A percentile compares a stretch with the other conserved stretches of the same genome.
These are phyloP conservation scores for Trichoderma arundinaceum DNA, from an alignment of 2,329 filamentous ascomycete species.

Conservation along the genomic window DNA sequence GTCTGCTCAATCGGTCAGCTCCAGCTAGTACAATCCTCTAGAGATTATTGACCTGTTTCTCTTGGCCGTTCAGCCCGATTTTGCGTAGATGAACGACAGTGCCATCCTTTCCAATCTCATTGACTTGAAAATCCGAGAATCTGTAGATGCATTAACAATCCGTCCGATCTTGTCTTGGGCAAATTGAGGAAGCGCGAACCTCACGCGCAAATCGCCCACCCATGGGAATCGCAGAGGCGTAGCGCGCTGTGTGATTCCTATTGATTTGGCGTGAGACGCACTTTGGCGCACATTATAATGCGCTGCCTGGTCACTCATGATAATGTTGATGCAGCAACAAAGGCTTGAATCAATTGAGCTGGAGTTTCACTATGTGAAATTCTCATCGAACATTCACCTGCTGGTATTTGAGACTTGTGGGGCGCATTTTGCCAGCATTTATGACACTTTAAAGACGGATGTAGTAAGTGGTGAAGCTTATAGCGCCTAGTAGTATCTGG, in stretches of 20 bases:
- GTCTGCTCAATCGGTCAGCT: slow-evolving; percentile 14
- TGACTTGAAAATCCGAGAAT: slow-evolving; percentile 91
- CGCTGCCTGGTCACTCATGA: slow-evolving; percentile 42
- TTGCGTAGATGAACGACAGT: slow-evolving; percentile 73
- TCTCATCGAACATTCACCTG: slow-evolving; percentile 17
- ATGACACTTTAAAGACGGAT: not conserved
- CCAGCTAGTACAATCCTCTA: not conserved
- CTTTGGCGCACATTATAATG: slow-evolving; percentile 42
- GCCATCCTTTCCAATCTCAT: slow-evolving; percentile 81
- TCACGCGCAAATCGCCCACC: slow-evolving; percentile 50
- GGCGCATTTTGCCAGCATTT: slow-evolving; percentile 28
- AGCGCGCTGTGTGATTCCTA: slow-evolving; percentile 50
- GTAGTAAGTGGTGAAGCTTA: not conserved
- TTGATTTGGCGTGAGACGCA: slow-evolving; percentile 44
- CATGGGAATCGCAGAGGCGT: slow-evolving; percentile 47
- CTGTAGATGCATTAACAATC: slow-evolving; percentile 46
- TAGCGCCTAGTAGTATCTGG: not conserved
- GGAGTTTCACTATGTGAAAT: slow-evolving; percentile 15
- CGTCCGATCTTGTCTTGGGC: not conserved
- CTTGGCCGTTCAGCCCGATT: slow-evolving; percentile 42
- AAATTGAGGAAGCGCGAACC: slow-evolving; percentile 38
- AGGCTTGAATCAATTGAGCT: slow-evolving; percentile 8
- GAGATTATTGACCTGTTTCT: slow-evolving; percentile 19
- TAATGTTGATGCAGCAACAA: slow-evolving; percentile 9
- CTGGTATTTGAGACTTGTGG: slow-evolving; percentile 16